A percentile compares a stretch with the other conserved stretches of the same genome.
phyloP scores from a whole-genome alignment of 1,284 basidiomycete species.

The Apiotrichum domesticum region DNA sequence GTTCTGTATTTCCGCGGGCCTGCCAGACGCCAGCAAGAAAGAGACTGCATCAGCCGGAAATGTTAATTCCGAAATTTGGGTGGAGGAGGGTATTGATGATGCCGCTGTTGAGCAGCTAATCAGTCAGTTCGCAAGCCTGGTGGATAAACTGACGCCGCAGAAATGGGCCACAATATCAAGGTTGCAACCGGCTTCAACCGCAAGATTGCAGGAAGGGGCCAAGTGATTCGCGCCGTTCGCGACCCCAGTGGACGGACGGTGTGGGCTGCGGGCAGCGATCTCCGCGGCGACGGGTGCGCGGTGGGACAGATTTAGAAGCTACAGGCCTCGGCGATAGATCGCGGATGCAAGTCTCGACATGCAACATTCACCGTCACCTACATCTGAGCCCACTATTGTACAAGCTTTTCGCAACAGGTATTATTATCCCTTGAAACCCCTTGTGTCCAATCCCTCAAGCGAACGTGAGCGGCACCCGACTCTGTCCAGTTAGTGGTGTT shows the following conservation, averaged over 20 bases:
- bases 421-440: too few species aligned
- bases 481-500: neutral
- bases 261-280: constrained; percentile 85
- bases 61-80: constrained; percentile 66
- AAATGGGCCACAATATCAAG: constrained; percentile 80
- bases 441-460: neutral
- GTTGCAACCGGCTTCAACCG: constrained; percentile 59
- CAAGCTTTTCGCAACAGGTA: too few species aligned
- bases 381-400: too few species aligned
- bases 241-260: constrained; percentile 61
- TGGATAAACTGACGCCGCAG: constrained; percentile 39
- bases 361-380: too few species aligned
- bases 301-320: constrained; percentile 67
- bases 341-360: too few species aligned
- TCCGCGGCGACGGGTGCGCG: constrained; percentile 79
- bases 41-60: constrained; percentile 50
- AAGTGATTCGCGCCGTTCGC: constrained; percentile 73
- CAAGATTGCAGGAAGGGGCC: constrained; percentile 77
- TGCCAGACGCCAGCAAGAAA: constrained; percentile 56
- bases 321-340: too few species aligned
- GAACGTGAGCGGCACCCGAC: neutral
- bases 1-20: constrained; percentile 83
- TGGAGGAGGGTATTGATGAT: constrained; percentile 71
- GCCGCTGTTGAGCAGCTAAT: constrained; percentile 58
- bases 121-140: constrained; percentile 24